Conservation (phyloP, 352 stramenopile species). For the Pythium grandisporangium region DNA sequence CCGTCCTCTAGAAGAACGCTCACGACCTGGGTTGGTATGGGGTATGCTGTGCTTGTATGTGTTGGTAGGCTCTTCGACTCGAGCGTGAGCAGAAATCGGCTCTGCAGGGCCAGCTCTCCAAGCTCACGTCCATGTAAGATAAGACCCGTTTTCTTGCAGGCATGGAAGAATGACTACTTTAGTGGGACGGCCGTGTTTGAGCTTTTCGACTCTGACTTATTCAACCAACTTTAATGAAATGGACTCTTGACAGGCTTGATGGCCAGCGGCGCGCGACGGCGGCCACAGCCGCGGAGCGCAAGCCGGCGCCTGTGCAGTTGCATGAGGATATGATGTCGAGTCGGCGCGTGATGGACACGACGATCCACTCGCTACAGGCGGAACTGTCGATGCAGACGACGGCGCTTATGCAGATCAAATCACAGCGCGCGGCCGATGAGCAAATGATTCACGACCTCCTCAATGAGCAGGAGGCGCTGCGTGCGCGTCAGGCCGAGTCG, state of each 20-base stretch:
- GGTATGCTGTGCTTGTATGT: too few species aligned
- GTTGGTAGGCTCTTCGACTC: conserved; percentile 50
- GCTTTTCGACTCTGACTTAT: too few species aligned
- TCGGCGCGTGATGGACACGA: conserved; percentile 75
- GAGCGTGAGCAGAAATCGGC: conserved; percentile 65
- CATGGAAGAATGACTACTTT: too few species aligned
- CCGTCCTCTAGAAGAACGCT: too few species aligned
- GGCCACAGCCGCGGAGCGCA: conserved; percentile 21
- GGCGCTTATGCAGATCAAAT: conserved; percentile 58
- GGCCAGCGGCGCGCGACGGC: too few species aligned
- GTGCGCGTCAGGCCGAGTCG: conserved; percentile 33
- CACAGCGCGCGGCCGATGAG: conserved; percentile 59
- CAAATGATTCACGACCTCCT: conserved; percentile 78
- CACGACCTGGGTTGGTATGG: too few species aligned
- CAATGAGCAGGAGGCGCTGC: conserved; percentile 77
- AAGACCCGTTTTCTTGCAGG: too few species aligned
- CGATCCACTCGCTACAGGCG: conserved; percentile 59
- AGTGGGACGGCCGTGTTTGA: too few species aligned
- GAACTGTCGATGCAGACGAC: conserved; percentile 49
- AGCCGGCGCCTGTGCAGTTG: conserved; percentile 38
- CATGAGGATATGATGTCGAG: conserved; percentile 83
- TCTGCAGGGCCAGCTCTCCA: conserved; percentile 70
- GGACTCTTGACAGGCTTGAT: conserved; percentile 48
- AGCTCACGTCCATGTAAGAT: conserved; percentile 59
- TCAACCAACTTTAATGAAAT: too few species aligned